Evolutionary conservation across 1,139 yeast genomes (phyloP).

Genomic region (Taphrina populina): DNA sequence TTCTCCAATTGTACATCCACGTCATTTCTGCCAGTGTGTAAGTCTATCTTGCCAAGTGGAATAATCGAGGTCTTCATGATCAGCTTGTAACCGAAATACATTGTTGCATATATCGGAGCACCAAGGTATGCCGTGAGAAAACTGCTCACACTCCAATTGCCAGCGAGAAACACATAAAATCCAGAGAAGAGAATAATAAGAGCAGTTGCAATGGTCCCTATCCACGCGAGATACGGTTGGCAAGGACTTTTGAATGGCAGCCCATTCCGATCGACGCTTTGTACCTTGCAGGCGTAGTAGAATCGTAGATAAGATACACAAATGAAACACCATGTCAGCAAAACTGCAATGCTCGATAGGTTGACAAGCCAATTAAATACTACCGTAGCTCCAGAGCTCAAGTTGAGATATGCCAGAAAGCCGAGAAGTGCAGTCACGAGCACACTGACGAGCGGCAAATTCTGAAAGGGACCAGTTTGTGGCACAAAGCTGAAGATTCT

Average conservation of each 20-base stretch:
- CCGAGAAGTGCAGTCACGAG: constrained; percentile 50
- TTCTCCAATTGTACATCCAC: constrained; percentile 8
- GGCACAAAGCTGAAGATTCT: constrained; percentile 55
- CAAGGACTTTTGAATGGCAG: constrained; percentile 50
- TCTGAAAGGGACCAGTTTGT: constrained; percentile 53
- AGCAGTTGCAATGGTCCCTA: constrained; percentile 52
- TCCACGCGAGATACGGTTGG: constrained; percentile 57
- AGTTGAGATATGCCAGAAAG: constrained; percentile 63
- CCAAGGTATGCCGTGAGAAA: constrained; percentile 61
- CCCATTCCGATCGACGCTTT: constrained; percentile 36
- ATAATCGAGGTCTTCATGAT: constrained; percentile 41
- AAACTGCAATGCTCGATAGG: constrained; percentile 62
- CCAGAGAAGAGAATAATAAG: constrained; percentile 66
- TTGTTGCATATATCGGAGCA: constrained; percentile 51
- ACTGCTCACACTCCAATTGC: constrained; percentile 59
- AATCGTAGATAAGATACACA: constrained; percentile 47
- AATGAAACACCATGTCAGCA: constrained; percentile 55
- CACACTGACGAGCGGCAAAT: constrained; percentile 54
- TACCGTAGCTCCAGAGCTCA: constrained; percentile 59
- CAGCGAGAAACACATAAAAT: constrained; percentile 61
- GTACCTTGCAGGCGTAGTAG: constrained; percentile 38
- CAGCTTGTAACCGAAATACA: constrained; percentile 56
- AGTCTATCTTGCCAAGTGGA: constrained; percentile 35
- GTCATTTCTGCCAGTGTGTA: constrained; percentile 35
- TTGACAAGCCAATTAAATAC: constrained; percentile 85